Percentiles rank a stretch among this genome's conserved stretches.
Evolutionary conservation across 768 basidiomycete species (phyloP).

Genomic region (Saitozyma sp.): DNA sequence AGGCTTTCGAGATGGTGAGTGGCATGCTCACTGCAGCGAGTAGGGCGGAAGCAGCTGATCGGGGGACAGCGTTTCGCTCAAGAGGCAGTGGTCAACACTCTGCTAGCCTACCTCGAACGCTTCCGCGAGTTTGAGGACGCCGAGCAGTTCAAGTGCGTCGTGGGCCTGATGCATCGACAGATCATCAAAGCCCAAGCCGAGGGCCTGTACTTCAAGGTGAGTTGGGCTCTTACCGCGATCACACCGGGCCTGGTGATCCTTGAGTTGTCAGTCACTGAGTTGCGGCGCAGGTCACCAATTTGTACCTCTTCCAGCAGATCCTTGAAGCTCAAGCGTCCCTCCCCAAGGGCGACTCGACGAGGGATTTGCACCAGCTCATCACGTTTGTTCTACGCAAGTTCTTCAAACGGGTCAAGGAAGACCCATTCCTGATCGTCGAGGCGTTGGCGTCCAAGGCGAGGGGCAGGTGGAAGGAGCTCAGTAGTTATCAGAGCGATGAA

Average conservation of each 20-base stretch:
- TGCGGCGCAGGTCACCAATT: slow-evolving; percentile 71
- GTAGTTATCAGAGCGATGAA: slow-evolving; percentile 40
- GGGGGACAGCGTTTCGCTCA: slow-evolving; percentile 77
- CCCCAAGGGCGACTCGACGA: slow-evolving; percentile 73
- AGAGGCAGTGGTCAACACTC: slow-evolving; percentile 78
- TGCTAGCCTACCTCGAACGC: slow-evolving; percentile 75
- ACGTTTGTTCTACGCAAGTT: slow-evolving; percentile 86
- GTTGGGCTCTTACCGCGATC: slow-evolving; percentile 12
- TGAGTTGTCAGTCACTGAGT: neutral
- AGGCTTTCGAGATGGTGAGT: slow-evolving; percentile 81
- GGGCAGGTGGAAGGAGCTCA: slow-evolving; percentile 38
- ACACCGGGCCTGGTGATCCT: neutral
- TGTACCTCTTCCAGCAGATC: slow-evolving; percentile 83
- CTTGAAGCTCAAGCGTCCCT: slow-evolving; percentile 71
- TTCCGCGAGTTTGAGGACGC: slow-evolving; percentile 75
- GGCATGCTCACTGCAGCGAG: neutral
- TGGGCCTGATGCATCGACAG: slow-evolving; percentile 84
- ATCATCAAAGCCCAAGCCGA: slow-evolving; percentile 89
- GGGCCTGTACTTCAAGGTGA: slow-evolving; percentile 90
- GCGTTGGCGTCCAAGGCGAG: slow-evolving; percentile 57
- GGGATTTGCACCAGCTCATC: slow-evolving; percentile 80
- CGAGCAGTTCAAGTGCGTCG: slow-evolving; percentile 86
- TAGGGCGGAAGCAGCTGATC: slow-evolving; percentile 1
- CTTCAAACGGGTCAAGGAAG: slow-evolving; percentile 84
- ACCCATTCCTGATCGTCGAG: slow-evolving; percentile 85